phyloP scores from a whole-genome alignment of 371 early-diverging fungal species.

The Batkoa obscura region DNA sequence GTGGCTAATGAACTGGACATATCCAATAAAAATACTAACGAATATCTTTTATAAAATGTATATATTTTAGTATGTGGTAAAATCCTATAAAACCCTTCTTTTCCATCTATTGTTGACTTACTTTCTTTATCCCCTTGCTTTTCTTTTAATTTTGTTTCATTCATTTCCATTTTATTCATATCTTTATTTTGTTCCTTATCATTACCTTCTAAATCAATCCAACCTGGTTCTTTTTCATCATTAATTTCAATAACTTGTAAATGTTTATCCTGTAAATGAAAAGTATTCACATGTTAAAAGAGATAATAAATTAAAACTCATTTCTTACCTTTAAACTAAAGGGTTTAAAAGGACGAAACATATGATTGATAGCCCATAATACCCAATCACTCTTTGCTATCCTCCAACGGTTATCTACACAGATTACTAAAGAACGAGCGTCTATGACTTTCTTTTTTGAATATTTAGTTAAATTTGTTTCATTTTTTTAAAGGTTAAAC shows the following conservation, averaged over 20 bases:
- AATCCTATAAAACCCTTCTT: not conserved
- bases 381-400: slow-evolving; percentile 2
- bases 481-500: too few relatives aligned
- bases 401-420: not conserved
- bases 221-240: too few relatives aligned
- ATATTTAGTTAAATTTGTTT: too few relatives aligned
- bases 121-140: too few relatives aligned
- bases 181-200: too few relatives aligned
- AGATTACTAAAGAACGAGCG: not conserved
- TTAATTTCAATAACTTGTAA: too few relatives aligned
- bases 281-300: too few relatives aligned
- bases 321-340: not conserved
- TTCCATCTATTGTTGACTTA: too few relatives aligned
- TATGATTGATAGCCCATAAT: slow-evolving; percentile 5
- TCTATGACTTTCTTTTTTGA: not conserved
- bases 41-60: slow-evolving; percentile 5
- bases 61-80: slow-evolving; percentile 5
- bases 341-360: slow-evolving; percentile 1
- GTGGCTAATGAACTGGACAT: slow-evolving; percentile 1
- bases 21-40: slow-evolving; percentile 4
- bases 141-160: too few relatives aligned
- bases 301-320: not conserved
- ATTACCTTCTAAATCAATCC: too few relatives aligned
- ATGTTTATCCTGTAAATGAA: too few relatives aligned
- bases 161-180: too few relatives aligned